phyloP scores from a whole-genome alignment of 73 alveolate species.

The Tetrahymena thermophila region DNA sequence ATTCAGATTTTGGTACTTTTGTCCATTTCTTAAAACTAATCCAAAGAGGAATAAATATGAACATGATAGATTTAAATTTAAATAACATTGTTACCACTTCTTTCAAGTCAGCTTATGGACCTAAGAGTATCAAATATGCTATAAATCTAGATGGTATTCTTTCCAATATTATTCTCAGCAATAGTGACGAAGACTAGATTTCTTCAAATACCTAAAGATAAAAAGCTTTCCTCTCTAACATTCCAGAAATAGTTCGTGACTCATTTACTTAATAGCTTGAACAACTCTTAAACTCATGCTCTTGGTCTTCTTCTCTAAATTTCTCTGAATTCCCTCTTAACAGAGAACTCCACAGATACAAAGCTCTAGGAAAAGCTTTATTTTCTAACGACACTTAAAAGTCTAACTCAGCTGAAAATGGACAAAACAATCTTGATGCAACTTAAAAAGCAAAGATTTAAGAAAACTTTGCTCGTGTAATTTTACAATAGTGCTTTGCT shows the following conservation, averaged over 20 bases:
- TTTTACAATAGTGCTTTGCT: not conserved
- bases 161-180: not conserved
- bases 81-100: not conserved
- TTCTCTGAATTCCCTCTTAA: not conserved
- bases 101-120: not conserved
- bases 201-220: not conserved
- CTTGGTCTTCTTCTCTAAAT: not conserved
- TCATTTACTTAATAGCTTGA: not conserved
- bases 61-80: not conserved
- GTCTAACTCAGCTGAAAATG: not conserved
- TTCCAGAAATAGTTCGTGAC: not conserved
- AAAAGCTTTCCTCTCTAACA: not conserved
- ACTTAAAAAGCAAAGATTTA: not conserved
- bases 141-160: not conserved
- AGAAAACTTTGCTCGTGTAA: not conserved
- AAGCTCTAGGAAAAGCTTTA: not conserved
- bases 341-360: not conserved
- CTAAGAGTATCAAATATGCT: not conserved
- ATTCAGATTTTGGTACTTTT: not conserved
- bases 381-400: not conserved
- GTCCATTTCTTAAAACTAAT: not conserved
- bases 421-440: not conserved
- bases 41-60: not conserved
- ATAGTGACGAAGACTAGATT: not conserved
- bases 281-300: not conserved